Percentiles rank a stretch among this genome's conserved stretches.
These are phyloP conservation scores for Penicillium longicatenatum DNA, from an alignment of 495 filamentous ascomycete species.

Conservation along the genomic window DNA sequence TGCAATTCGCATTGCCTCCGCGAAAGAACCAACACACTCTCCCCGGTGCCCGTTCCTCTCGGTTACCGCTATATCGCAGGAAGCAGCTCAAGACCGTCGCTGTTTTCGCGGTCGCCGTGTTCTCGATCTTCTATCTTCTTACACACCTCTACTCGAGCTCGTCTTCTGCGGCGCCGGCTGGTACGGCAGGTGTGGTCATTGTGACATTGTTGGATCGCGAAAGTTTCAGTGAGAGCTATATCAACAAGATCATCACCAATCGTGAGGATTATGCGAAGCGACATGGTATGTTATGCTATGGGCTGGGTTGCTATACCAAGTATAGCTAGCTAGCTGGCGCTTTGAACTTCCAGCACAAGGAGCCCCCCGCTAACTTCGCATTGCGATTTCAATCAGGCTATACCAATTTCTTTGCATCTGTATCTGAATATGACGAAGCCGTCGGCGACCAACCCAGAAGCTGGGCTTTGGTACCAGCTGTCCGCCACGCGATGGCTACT, in stretches of 20 bases:
- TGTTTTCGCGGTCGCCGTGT: slow-evolving; percentile 54
- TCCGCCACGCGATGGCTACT: slow-evolving; percentile 83
- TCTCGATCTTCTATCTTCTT: slow-evolving; percentile 65
- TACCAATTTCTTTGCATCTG: slow-evolving; percentile 75
- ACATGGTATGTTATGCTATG: slow-evolving; percentile 66
- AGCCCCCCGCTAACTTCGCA: not conserved
- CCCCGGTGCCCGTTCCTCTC: slow-evolving; percentile 59
- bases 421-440: slow-evolving; percentile 64
- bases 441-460: slow-evolving; percentile 64
- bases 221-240: slow-evolving; percentile 59
- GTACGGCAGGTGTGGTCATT: slow-evolving; percentile 78
- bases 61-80: slow-evolving; percentile 62
- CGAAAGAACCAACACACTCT: slow-evolving; percentile 76
- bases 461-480: slow-evolving; percentile 83
- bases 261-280: slow-evolving; percentile 80
- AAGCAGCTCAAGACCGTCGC: slow-evolving; percentile 66
- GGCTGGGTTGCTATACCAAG: not conserved
- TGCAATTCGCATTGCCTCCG: slow-evolving; percentile 92
- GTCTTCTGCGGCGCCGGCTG: slow-evolving; percentile 53
- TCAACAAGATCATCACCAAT: slow-evolving; percentile 76
- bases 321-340: not conserved
- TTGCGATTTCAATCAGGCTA: slow-evolving; percentile 68
- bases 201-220: slow-evolving; percentile 79
- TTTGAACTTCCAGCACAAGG: not conserved
- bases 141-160: slow-evolving; percentile 49